Base-by-base conservation (phyloP, 495 filamentous ascomycete species). In the Parmelia sp. region DNA sequence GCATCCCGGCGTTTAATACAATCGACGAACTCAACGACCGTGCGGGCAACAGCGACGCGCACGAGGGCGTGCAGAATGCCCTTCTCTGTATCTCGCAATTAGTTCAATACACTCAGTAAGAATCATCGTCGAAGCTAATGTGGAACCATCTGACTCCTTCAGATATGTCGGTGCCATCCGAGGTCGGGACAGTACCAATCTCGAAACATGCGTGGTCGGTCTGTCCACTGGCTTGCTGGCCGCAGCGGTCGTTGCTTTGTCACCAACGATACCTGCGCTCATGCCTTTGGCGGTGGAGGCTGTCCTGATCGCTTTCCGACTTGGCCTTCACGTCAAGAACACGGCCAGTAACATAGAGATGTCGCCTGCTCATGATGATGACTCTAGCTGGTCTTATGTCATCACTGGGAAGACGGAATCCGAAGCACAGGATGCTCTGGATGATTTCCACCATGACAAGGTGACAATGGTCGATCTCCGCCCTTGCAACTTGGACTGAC, bases 71-170 rank as follows among this genome's bases (percentile, higher is more conserved):
- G 79, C 74, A 91, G 69, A 88, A 85, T 67, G 85, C 85, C 11
- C 75, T 92, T 64, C 77, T 89, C 40, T 87, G 84, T 55, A 83
- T 89, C 53, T 81, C 87, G 37, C 89, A 94, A 71, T 69, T 92
- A 31, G 87, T 82, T 55, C 85, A 88, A 67, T 92, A 90, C 67
- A 88, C 92, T 65, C 83, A 88, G 87, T 91, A 79, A 81, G 85
- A 76, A 25, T 53, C 15, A 17, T 19, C 35, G 29, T 25, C 44
- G 67, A 58, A 40, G 29, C 40, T 62, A 47, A 59, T 31, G 66
- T 66, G 25, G 63, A 35, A 51, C 25, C 44, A 36, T 29, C 68
- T 71, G 78, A 82, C 63, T 70, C 72, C 64, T 73, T 73, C 66
- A 82, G 82, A 31, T 84, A 84, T 66, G 80, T 82, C 67, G 78